Evolutionary conservation across 768 basidiomycete species (phyloP).

Genomic region (Cystofilobasidium capitatum): DNA sequence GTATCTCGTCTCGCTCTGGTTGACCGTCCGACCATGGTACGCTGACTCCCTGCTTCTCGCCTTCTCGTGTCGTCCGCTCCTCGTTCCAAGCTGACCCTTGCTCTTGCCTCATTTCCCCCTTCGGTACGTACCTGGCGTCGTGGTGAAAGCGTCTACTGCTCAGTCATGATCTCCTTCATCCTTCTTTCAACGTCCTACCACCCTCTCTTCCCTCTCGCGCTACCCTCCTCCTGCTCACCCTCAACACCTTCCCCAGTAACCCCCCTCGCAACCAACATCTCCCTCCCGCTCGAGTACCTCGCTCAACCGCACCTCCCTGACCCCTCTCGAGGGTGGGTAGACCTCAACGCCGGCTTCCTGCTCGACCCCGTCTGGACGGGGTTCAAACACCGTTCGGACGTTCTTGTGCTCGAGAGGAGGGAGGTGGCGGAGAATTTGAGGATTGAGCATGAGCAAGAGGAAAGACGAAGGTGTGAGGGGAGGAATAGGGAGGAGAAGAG

Average conservation of each 20-base stretch:
- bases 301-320: background rate
- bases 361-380: background rate
- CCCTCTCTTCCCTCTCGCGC: background rate
- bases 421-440: background rate
- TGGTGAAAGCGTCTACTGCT: slow-evolving; percentile 6
- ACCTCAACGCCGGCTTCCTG: background rate
- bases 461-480: too few relatives aligned
- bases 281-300: background rate
- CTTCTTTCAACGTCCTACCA: background rate
- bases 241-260: background rate
- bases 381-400: background rate
- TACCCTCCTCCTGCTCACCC: background rate
- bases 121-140: too few relatives aligned
- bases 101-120: background rate
- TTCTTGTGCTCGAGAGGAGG: background rate
- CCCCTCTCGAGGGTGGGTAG: background rate
- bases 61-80: background rate
- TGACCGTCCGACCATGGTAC: slow-evolving; percentile 4
- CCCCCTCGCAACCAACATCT: background rate
- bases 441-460: too few relatives aligned
- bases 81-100: background rate
- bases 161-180: slow-evolving; percentile 1
- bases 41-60: too few relatives aligned
- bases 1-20: background rate
- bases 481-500: too few relatives aligned